Percentiles rank a stretch among this genome's conserved stretches.
phyloP scores from a whole-genome alignment of 2,329 filamentous ascomycete species.

The Ophiostoma perfectum region DNA sequence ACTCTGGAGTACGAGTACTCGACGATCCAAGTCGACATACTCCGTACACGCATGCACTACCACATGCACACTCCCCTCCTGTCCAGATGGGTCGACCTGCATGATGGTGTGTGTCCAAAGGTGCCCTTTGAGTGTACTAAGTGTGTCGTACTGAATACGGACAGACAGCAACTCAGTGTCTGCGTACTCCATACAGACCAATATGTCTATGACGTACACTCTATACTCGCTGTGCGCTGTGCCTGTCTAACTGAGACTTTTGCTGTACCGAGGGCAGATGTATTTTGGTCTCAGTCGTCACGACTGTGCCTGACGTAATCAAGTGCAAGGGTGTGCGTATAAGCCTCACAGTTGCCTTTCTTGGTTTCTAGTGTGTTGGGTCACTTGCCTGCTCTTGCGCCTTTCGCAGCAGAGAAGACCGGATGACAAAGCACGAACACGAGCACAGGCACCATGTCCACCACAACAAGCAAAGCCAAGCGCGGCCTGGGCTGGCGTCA shows the following conservation, averaged over 20 bases:
- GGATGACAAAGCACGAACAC: not conserved
- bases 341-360: not conserved
- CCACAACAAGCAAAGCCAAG: no score
- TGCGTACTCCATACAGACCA: not conserved
- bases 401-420: not conserved
- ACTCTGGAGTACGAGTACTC: not conserved
- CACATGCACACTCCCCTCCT: constrained; percentile 12
- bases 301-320: not conserved
- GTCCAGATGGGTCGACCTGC: not conserved
- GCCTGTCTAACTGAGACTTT: not conserved
- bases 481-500: not conserved
- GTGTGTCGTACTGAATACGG: no score
- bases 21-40: no score
- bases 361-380: no score
- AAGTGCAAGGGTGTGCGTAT: not conserved
- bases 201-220: not conserved
- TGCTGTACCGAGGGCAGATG: not conserved
- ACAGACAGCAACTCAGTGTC: no score
- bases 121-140: no score
- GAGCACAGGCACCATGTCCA: not conserved
- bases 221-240: not conserved
- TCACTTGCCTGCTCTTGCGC: no score
- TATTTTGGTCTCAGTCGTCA: not conserved
- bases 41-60: no score
- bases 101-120: not conserved